Evolutionary conservation across 352 stramenopile genomes (phyloP), one percentile per base, ranked within the genome.

Genomic region (Saprolegnia parasitica): DNA sequence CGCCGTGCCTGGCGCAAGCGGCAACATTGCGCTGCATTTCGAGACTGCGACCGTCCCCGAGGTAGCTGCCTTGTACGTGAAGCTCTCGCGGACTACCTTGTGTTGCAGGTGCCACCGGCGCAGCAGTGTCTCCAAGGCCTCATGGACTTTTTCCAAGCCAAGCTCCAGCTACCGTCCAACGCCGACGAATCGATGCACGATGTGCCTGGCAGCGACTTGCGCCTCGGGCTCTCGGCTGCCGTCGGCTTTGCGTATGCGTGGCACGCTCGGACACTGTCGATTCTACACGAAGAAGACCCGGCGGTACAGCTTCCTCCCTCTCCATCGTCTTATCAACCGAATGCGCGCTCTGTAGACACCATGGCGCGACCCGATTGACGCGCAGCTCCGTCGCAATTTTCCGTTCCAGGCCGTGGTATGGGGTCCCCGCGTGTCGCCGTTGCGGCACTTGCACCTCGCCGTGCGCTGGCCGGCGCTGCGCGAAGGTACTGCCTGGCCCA

Each of bases 81-180:
- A 1, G 47, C 5, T 50, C 39, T 20, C 6, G 21, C 16, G 9
- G 6, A 71, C n/a, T 55, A 10, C 1, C 5, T 40, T 47, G 32
- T 23, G 1, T 40, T 26, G 5, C 10, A 72, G 65, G 56, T 72
- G 29, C 57, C 50, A 11, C 15, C 29, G 26, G 20, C 88, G 49
- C 86, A 94, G 67, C 90, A 80, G 52, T 89, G 81, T 26, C 87
- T 94, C 62, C 91, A 81, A 26, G 84, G 86, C 0, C 58, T 94
- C 37, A 54, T 94, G 0, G 83, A 92, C 47, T 90, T 92, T 65
- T 94, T 94, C 71, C 86, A 88, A 62, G 65, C 80, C n/a, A 94
- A 94, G 57, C 70, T 94, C 45, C 82, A 90, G 60, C 67, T 93
- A 15, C 77, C 80, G 9, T 75, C 79, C 9, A 74, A 87, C 23